Conservation (phyloP, 2,329 filamentous ascomycete species). For the Chaetomiaceae sp. region DNA sequence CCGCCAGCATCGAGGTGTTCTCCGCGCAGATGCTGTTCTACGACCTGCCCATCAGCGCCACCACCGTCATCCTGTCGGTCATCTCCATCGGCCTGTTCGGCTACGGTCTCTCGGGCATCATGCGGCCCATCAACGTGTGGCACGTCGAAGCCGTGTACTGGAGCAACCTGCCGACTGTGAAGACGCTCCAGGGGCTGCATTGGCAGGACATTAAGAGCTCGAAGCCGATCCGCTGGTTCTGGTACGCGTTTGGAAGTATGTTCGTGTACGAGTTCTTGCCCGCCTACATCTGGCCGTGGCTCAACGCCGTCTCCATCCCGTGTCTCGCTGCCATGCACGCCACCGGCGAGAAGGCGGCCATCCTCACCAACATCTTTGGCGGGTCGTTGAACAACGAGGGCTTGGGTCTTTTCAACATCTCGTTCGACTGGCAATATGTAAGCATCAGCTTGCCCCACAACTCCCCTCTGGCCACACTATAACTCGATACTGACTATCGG, state of each 20-base stretch:
- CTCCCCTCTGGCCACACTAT: too few relatives aligned
- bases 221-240: conserved; percentile 46
- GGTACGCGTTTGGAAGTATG: conserved; percentile 45
- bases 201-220: conserved; percentile 46
- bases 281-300: conserved; percentile 49
- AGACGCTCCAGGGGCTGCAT: conserved; percentile 48
- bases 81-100: conserved; percentile 52
- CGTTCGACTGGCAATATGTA: conserved; percentile 51
- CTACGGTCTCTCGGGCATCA: conserved; percentile 46
- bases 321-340: conserved; percentile 48
- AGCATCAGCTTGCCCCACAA: conserved; percentile 25
- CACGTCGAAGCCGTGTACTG: conserved; percentile 53
- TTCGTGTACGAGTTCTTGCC: conserved; percentile 47
- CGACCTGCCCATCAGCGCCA: conserved; percentile 37
- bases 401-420: conserved; percentile 42
- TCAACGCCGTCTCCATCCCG: conserved; percentile 49
- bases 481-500: not conserved
- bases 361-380: conserved; percentile 45
- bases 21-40: conserved; percentile 48
- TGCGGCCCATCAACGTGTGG: conserved; percentile 50
- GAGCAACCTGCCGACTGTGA: conserved; percentile 46
- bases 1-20: conserved; percentile 37
- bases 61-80: conserved; percentile 42
- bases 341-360: conserved; percentile 37
- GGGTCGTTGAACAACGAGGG: conserved; percentile 48